Conservation (phyloP, 345 rosid genomes). For the Acer yangbiense region DNA sequence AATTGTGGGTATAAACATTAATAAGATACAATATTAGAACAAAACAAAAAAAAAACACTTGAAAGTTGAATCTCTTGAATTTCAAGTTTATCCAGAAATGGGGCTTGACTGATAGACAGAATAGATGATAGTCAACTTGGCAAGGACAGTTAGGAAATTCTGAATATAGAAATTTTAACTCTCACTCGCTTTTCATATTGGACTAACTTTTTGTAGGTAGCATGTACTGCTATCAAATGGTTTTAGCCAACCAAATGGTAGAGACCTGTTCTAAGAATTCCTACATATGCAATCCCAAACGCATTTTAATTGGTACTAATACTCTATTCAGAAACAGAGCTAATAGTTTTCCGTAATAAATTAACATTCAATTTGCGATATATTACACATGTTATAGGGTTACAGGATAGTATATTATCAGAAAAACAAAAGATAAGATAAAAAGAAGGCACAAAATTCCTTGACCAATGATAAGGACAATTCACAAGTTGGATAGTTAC, state of each 20-base stretch:
- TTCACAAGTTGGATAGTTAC: constrained; percentile 27
- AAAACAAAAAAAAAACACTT: not conserved
- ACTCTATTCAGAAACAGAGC: not conserved
- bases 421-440: not conserved
- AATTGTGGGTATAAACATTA: not conserved
- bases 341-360: not conserved
- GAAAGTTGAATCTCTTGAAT: not conserved
- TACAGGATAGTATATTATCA: not conserved
- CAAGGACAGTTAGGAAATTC: not conserved
- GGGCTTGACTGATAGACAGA: not conserved
- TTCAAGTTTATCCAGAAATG: not conserved
- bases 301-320: not conserved
- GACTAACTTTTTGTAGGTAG: not conserved
- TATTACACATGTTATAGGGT: not conserved
- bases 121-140: not conserved
- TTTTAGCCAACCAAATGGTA: not conserved
- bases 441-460: not conserved
- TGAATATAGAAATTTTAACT: not conserved
- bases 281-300: not conserved
- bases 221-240: not conserved
- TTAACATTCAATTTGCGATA: not conserved
- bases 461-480: constrained; percentile 2
- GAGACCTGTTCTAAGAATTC: not conserved
- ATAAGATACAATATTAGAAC: not conserved
- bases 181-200: not conserved